Base-by-base conservation (phyloP, 306 rosid genomes). In the Calophaca sinica region DNA sequence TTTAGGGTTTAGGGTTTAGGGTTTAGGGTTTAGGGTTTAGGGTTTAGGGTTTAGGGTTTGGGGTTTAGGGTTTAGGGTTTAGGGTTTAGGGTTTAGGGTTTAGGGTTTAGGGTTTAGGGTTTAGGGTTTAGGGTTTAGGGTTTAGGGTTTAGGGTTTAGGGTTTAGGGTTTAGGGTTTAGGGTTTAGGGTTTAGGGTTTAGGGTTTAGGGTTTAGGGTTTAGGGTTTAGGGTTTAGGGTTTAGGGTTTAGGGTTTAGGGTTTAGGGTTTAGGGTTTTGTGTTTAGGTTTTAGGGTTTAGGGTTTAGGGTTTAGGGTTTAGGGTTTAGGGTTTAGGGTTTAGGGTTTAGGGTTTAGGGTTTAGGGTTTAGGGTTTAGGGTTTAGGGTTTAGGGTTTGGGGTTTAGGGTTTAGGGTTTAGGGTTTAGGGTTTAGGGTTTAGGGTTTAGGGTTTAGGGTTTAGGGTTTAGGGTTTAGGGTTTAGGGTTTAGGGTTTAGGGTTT, bases 341-440 rank as follows among this genome's bases (percentile, higher is more conserved):
- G n/a, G n/a, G n/a, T 33, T 33, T 33, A 11, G 45, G 67, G 10
- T 33, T 61, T 31, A 32, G 28, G 67, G 46, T 33, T 11, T 5
- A 61, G 45, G 67, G 46, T n/a, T 33, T 10, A 11, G 46, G 42
- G 42, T 33, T 33, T 51, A n/a, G 57, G 57, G 28, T n/a, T 51
- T 51, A n/a, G 57, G 57, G 57, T 13, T 51, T 51, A 51, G 28
- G 67, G 46, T 61, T 61, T 32, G 12, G 28, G 67, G 26, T 61
- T 61, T n/a, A 28, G 9, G 42, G 42, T 13, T 51, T 51, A 51
- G 67, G 44, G 67, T 61, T 61, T 32, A 11, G 69, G 69, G 51
- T 39, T 63, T 39, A 38, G 33, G 69, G 69, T n/a, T n/a, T n/a
- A n/a, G 36, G 36, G 36, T 33, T 33, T 33, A 33, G 36, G 36